These are phyloP conservation scores for Calocera viscosa DNA, from an alignment of 768 basidiomycete species.

Conservation along the genomic window DNA sequence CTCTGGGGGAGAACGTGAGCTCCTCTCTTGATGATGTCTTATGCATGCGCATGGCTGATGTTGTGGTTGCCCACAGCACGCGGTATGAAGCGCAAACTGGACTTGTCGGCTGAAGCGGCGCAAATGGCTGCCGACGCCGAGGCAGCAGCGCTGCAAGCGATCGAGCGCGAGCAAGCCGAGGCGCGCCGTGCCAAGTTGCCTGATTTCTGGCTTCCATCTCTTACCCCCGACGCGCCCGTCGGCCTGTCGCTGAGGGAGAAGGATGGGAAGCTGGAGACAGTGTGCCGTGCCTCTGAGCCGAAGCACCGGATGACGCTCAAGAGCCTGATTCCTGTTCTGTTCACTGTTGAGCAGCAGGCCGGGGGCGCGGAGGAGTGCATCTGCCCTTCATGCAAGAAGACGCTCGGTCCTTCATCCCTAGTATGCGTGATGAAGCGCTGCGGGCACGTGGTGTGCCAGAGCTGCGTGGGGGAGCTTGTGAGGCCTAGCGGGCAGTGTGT, in stretches of 20 bases:
- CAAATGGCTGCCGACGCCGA: constrained; percentile 67
- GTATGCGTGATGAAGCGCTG: constrained; percentile 66
- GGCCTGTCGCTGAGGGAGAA: constrained; percentile 59
- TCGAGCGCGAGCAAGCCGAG: constrained; percentile 58
- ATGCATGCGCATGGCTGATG: too few relatives aligned
- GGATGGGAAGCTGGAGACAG: constrained; percentile 79
- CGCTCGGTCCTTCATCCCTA: constrained; percentile 27
- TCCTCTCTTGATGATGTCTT: neutral
- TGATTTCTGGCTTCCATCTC: constrained; percentile 91
- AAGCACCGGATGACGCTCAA: constrained; percentile 70
- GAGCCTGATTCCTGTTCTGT: constrained; percentile 66
- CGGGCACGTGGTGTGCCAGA: constrained; percentile 83
- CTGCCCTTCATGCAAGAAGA: constrained; percentile 81
- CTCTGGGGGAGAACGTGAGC: neutral
- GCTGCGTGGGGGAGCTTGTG: constrained; percentile 79
- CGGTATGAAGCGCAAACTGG: constrained; percentile 73
- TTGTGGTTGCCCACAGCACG: constrained; percentile 35
- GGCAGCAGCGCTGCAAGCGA: constrained; percentile 67
- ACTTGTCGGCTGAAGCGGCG: constrained; percentile 66
- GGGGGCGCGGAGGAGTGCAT: constrained; percentile 46
- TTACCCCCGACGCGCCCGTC: constrained; percentile 68
- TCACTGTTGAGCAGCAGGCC: constrained; percentile 37
- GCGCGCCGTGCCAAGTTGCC: constrained; percentile 78
- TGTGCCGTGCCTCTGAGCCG: constrained; percentile 71
- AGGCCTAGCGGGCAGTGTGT: constrained; percentile 69